Base-by-base conservation (phyloP, 169 alveolate species). In the Eimeria maxima region DNA sequence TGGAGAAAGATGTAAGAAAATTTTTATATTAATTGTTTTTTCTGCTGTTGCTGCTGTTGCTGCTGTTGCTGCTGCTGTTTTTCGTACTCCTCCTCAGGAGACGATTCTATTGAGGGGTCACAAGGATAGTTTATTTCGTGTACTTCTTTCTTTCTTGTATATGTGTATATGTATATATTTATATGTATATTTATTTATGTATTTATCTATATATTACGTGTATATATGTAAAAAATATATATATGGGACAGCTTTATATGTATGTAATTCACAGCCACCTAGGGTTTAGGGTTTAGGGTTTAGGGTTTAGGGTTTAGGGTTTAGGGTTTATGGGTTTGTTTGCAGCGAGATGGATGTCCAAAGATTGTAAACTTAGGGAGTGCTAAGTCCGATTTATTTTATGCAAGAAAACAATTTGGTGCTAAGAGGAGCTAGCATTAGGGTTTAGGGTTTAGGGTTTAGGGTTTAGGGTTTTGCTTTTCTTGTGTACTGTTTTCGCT, bases 321-420 rank as follows among this genome's bases (percentile, higher is more conserved):
- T 69, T n/a, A 47, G 24, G 6, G 87, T 42, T 13, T 76, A 20
- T 42, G 60, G 53, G 4, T 27, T 29, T 73, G 18, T 69, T 38
- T 63, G 87, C 96, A 98, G 99, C 93, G 99, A 74, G 99, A 99
- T 97, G 99, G 99, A 18, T 99, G 99, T 95, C 99, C 99, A 7
- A 99, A 99, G 97, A 99, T 99, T 44, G 99, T 99, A 24, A 99
- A 99, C 97, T 97, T 99, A 89, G 99, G 99, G 20, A 98, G 99
- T 81, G 99, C 99, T 27, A 99, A 98, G 96, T 99, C 99, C 44
- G 99, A 99, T 98, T 97, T 98, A 88, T 99, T 99, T 97, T 99
- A 99, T 96, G 99, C 99, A 95, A 97, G 99, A 95, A 99, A 99
- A 97, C 99, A 99, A 94, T 99, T 99, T 81, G 98, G 98, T 22